Conservation (phyloP, 176 grass and related monocot genomes). For the Coix lacrymajobi region DNA sequence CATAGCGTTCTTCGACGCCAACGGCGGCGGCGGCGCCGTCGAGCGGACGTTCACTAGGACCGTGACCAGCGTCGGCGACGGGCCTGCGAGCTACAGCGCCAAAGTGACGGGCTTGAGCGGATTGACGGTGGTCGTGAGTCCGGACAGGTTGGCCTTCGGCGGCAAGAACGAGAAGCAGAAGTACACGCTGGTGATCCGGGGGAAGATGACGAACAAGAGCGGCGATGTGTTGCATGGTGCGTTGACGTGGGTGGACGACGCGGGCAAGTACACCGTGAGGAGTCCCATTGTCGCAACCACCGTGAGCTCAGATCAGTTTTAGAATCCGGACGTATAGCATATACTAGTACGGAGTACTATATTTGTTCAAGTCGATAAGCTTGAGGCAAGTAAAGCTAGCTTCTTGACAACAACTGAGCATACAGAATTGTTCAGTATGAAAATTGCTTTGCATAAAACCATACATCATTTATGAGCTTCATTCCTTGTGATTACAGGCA, state of each 20-base stretch:
- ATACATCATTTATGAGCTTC: background rate
- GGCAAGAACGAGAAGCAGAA: slow-evolving; percentile 56
- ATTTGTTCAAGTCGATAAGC: background rate
- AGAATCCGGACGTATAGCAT: background rate
- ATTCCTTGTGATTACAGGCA: background rate
- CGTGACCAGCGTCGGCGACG: slow-evolving; percentile 58
- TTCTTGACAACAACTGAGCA: background rate
- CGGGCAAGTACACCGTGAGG: slow-evolving; percentile 66
- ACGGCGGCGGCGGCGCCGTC: background rate
- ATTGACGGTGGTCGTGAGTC: slow-evolving; percentile 40
- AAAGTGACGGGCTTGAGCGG: slow-evolving; percentile 40
- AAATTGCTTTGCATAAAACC: background rate
- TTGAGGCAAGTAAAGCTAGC: background rate
- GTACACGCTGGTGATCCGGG: slow-evolving; percentile 53
- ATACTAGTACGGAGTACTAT: no score
- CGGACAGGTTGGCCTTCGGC: slow-evolving; percentile 34
- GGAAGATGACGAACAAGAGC: slow-evolving; percentile 31
- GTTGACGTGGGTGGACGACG: slow-evolving; percentile 69
- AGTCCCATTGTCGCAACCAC: slow-evolving; percentile 76
- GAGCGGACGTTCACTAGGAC: slow-evolving; percentile 44
- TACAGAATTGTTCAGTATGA: background rate
- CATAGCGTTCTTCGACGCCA: slow-evolving; percentile 49
- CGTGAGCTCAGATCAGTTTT: slow-evolving; percentile 21
- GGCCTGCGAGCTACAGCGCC: slow-evolving; percentile 46
- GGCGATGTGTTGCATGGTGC: slow-evolving; percentile 52